These are phyloP conservation scores for Loxodes magnus DNA, from an alignment of 73 alveolate genomes.

Conservation along the genomic window DNA sequence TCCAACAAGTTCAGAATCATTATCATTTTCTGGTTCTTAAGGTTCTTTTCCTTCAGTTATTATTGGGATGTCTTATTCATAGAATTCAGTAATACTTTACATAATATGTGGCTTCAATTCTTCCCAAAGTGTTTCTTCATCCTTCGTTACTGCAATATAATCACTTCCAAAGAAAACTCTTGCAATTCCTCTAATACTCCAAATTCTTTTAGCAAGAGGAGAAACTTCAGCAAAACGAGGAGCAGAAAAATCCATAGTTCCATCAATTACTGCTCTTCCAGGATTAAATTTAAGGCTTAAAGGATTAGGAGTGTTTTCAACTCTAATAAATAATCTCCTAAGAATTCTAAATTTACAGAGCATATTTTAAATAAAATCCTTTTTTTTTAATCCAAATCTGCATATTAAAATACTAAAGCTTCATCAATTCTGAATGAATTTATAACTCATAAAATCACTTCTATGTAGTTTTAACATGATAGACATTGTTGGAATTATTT, in stretches of 20 bases:
- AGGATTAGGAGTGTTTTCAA: constrained; percentile 72
- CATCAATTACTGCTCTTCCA: constrained; percentile 56
- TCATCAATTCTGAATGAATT: no score
- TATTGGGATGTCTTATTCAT: constrained; percentile 39
- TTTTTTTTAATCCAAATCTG: no score
- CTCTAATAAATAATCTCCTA: constrained; percentile 56
- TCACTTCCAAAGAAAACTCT: constrained; percentile 65
- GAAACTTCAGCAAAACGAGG: constrained; percentile 41
- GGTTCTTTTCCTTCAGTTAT: constrained; percentile 43
- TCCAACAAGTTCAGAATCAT: constrained; percentile 66
- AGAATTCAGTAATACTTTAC: constrained; percentile 49
- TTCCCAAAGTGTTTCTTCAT: constrained; percentile 60
- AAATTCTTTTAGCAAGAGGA: constrained; percentile 58
- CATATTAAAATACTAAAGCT: no score
- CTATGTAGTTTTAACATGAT: no score
- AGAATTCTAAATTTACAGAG: no score
- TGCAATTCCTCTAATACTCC: constrained; percentile 54
- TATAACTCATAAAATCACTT: no score
- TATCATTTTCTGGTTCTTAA: constrained; percentile 55
- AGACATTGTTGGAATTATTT: no score
- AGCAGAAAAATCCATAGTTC: constrained; percentile 59
- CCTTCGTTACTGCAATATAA: constrained; percentile 56
- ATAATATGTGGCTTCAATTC: constrained; percentile 56
- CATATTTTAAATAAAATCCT: no score
- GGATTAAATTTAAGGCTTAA: constrained; percentile 58